phyloP scores from a whole-genome alignment of 2,329 filamentous ascomycete genomes.

The Phyllosticta citribraziliensis region DNA sequence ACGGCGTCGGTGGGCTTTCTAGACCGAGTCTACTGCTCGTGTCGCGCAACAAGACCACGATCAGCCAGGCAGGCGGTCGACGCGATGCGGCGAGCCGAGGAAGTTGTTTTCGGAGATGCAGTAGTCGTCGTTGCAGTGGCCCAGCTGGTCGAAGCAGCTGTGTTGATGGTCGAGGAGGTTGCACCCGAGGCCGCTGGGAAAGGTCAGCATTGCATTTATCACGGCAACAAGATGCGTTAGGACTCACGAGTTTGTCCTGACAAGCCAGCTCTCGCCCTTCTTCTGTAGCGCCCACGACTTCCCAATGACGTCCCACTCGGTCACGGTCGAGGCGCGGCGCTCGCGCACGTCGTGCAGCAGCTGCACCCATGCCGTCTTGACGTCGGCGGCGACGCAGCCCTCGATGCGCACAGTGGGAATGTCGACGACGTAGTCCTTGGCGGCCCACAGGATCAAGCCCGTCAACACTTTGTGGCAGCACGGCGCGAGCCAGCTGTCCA shows the following conservation, averaged over 20 bases:
- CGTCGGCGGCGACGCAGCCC: constrained; percentile 1
- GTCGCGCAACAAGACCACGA: too few species aligned
- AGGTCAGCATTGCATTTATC: neutral
- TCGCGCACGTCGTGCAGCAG: neutral
- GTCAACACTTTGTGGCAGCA: constrained; percentile 7
- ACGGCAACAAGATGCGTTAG: neutral
- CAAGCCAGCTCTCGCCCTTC: constrained; percentile 3
- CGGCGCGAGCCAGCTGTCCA: neutral
- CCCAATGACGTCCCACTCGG: constrained; percentile 5
- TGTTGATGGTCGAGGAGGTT: constrained; percentile 5
- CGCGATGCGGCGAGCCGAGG: too few species aligned
- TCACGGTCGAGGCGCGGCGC: neutral
- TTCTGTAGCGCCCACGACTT: neutral
- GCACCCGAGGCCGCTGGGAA: neutral
- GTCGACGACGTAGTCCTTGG: constrained; percentile 1
- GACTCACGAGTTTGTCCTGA: constrained; percentile 3
- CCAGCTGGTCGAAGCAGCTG: neutral
- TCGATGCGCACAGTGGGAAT: neutral
- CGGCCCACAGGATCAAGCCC: constrained; percentile 1
- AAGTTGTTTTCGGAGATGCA: constrained; percentile 7
- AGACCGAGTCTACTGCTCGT: too few species aligned
- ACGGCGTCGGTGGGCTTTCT: too few species aligned
- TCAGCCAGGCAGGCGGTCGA: too few species aligned
- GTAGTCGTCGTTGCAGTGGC: constrained; percentile 5
- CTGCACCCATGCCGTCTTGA: constrained; percentile 3